A percentile compares a stretch with the other conserved stretches of the same genome.
These are phyloP conservation scores for Rhodotorula graminis DNA, from an alignment of 768 basidiomycete genomes.

Conservation along the genomic window DNA sequence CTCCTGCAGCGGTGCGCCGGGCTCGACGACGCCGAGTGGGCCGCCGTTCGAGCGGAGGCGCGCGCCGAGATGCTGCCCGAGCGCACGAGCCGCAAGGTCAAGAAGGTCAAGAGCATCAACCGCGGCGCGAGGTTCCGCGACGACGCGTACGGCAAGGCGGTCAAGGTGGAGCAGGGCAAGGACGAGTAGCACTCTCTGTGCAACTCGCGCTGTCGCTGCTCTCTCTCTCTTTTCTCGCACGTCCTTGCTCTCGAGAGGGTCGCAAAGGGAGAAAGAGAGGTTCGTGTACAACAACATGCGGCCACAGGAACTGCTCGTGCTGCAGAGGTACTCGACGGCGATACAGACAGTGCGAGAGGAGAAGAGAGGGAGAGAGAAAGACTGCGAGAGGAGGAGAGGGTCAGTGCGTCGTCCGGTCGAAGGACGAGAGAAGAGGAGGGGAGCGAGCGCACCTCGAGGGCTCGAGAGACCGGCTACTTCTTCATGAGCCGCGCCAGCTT, in stretches of 20 bases:
- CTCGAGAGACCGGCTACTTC: not conserved
- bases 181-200: too few species aligned
- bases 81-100: not conserved
- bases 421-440: not conserved
- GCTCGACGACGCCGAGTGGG: not conserved
- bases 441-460: not conserved
- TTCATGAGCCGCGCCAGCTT: conserved; percentile 7
- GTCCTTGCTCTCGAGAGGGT: too few species aligned
- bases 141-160: not conserved
- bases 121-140: not conserved
- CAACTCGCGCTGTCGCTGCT: too few species aligned
- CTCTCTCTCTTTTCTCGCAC: too few species aligned
- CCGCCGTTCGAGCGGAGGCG: not conserved
- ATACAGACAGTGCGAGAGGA: too few species aligned
- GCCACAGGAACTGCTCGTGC: too few species aligned
- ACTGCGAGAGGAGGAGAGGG: not conserved
- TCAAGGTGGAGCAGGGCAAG: not conserved
- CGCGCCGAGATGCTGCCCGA: conserved; percentile 19
- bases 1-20: conserved; percentile 9
- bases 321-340: too few species aligned
- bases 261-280: too few species aligned
- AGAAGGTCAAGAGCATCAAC: not conserved
- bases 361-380: not conserved
- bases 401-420: not conserved
- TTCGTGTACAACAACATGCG: too few species aligned